Base-by-base conservation (phyloP, 1,284 basidiomycete species). In the Tilletiopsis washingtonensis region DNA sequence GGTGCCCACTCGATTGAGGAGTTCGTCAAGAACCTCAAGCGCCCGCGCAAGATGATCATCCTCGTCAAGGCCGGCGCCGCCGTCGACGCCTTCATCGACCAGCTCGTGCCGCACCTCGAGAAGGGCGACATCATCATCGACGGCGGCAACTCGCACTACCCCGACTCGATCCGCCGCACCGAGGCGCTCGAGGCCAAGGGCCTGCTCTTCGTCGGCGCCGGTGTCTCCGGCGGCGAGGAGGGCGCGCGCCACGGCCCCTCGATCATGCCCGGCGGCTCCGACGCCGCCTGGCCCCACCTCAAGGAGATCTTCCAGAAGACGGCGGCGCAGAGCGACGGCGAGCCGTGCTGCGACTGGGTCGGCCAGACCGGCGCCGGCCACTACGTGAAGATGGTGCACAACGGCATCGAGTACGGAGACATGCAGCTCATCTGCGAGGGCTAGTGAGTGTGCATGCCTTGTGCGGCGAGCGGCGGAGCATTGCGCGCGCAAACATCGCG, bases 301-400 rank as follows among this genome's bases (percentile, higher is more conserved):
- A 93, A 97, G 81, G 83, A 89, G 60, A 99, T 99, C 74, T 97
- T 98, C 84, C 94, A 99, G 79, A 88, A 88, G 77, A 87, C 90
- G 46, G 84, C 94, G 62, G 94, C 94, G 55, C 90, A 98, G 76
- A 89, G 87, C 61, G 81, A 91, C 53, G 90, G 90, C 62, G 88
- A 91, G 75, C 91, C 94, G 45, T 98, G 94, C 81, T 97, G 93
- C 76, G 94, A 98, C 80, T 99, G 94, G 94, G 91, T 99, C 74
- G 94, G 94, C 50, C 85, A 89, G 76, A 86, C 83, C 59, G 94
- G 93, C 65, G 81, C 91, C 40, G 88, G 90, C 42, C 89, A 91
- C 80, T 93, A 91, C 75, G 87, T 91, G 75, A 96, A 94, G 82
- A 91, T 97, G 93, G 94, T 98, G 59, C 94, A 96, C 82, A 96